Percentiles rank a stretch among this genome's conserved stretches.
Conservation (phyloP, 345 rosid genomes). For the Populus nigra region DNA sequence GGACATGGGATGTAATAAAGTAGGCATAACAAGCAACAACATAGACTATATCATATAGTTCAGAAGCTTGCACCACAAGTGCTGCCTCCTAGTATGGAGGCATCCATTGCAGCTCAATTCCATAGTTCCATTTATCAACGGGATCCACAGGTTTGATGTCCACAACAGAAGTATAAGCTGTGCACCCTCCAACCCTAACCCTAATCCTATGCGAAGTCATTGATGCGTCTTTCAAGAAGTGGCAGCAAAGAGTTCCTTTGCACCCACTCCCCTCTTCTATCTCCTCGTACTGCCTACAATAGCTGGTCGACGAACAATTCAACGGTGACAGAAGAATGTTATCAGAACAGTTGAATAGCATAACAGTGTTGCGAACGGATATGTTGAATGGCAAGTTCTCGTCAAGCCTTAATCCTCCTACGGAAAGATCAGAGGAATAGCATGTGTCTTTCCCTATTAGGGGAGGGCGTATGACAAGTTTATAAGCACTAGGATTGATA, state of each 20-base stretch:
- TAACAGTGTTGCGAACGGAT: constrained; percentile 53
- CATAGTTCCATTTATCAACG: constrained; percentile 41
- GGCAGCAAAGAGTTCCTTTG: constrained; percentile 54
- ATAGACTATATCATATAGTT: background rate
- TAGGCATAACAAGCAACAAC: background rate
- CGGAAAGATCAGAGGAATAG: constrained; percentile 41
- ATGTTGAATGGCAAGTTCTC: constrained; percentile 57
- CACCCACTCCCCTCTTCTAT: constrained; percentile 36
- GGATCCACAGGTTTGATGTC: constrained; percentile 31
- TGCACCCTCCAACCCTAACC: constrained; percentile 53
- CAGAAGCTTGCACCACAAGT: background rate
- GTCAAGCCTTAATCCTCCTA: constrained; percentile 47
- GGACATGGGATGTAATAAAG: background rate
- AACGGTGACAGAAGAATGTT: constrained; percentile 43
- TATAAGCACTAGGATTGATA: constrained; percentile 33
- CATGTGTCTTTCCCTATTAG: constrained; percentile 33
- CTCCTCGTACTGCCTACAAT: constrained; percentile 51
- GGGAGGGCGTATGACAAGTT: constrained; percentile 49
- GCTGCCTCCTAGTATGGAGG: constrained; percentile 35
- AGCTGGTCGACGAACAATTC: constrained; percentile 48
- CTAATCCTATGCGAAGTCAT: constrained; percentile 52
- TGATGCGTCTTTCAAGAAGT: constrained; percentile 54
- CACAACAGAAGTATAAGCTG: constrained; percentile 51
- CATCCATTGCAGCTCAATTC: constrained; percentile 60
- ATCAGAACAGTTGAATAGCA: constrained; percentile 53